Percentiles rank a stretch among this genome's conserved stretches.
Evolutionary conservation across 495 filamentous ascomycete genomes (phyloP).

Genomic region (Penicillium steckii): DNA sequence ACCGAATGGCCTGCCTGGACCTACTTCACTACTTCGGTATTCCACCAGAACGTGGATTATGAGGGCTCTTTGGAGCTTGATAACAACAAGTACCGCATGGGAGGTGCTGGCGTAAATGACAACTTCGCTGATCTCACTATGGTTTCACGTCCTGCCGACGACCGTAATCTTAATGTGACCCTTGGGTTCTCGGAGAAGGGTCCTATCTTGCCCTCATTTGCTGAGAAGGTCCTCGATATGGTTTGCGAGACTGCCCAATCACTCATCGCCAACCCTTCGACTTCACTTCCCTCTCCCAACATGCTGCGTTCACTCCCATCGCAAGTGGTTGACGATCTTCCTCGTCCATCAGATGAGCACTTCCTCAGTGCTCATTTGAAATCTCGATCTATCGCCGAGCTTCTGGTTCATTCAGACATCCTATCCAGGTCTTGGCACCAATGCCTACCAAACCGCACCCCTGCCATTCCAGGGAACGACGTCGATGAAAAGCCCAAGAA

Average conservation of each 20-base stretch:
- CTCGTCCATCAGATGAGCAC: constrained; percentile 24
- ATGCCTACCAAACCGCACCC: constrained; percentile 37
- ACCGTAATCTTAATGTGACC: constrained; percentile 40
- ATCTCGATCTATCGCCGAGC: constrained; percentile 43
- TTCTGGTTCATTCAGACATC: constrained; percentile 46
- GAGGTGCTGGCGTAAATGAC: constrained; percentile 48
- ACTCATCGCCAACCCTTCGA: constrained; percentile 44
- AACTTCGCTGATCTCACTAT: constrained; percentile 51
- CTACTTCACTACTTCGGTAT: constrained; percentile 47
- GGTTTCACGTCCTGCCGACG: constrained; percentile 43
- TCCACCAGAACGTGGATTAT: constrained; percentile 48
- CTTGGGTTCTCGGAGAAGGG: constrained; percentile 48
- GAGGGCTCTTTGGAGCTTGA: constrained; percentile 44
- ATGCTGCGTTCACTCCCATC: constrained; percentile 35
- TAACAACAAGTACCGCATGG: constrained; percentile 47
- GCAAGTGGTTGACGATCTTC: constrained; percentile 29
- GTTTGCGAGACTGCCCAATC: constrained; percentile 46
- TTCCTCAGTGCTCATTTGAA: constrained; percentile 40
- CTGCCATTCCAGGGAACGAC: constrained; percentile 1
- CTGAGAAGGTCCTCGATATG: constrained; percentile 46
- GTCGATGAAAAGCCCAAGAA: constrained; percentile 7
- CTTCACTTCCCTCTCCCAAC: constrained; percentile 41
- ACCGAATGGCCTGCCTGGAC: constrained; percentile 57
- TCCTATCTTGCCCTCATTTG: constrained; percentile 38
- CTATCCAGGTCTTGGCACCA: constrained; percentile 51